Base-by-base conservation (phyloP, 1,284 basidiomycete genomes). In the Rhodofomes roseus region DNA sequence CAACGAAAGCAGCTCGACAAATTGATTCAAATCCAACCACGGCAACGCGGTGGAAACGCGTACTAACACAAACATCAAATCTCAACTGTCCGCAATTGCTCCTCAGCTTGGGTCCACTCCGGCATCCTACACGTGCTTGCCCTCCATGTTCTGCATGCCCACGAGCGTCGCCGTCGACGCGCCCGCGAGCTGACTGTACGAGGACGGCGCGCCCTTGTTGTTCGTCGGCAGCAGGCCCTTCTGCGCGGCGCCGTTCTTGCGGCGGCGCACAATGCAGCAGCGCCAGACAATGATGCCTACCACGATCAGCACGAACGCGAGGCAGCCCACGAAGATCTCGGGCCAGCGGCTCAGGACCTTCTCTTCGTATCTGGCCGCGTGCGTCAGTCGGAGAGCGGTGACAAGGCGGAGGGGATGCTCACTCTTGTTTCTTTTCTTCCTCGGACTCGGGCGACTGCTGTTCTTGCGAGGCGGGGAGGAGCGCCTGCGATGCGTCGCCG, bases 311-410 rank as follows among this genome's bases (percentile, higher is more conserved):
- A 87, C 72, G 61, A 84, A 76, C 3, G 77, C 71, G 40, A 91
- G 74, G 65, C 84, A 86, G 39, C 87, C 89, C 27, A 79, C 65
- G 61, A 91, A 78, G 68, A 91, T 91, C 67, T 90, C 87, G 0
- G 89, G 89, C 89, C 89, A 90, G 48, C 79, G 83, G 66, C 84
- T 86, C 61, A 90, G 79, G 27, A 91, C 76, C 75, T 81, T 76
- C 70, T 87, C 89, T 68, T 88, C 84, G 55, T 71, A 65, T 56
- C 71, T 72, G 46, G 7, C 29, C 14, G 18, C 22, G 22, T 6
- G 14, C 16, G 29, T 36, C 36, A 53, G 54, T 23, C 48, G n/a
- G n/a, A n/a, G n/a, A n/a, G n/a, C n/a, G n/a, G n/a, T n/a, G 37
- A 12, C 5, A 2, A 11, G 6, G 1, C 11, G 31, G 31, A 34